A percentile compares a stretch with the other conserved stretches of the same genome.
Conservation (phyloP, 2,329 filamentous ascomycete genomes). For the Penicillium sp. region DNA sequence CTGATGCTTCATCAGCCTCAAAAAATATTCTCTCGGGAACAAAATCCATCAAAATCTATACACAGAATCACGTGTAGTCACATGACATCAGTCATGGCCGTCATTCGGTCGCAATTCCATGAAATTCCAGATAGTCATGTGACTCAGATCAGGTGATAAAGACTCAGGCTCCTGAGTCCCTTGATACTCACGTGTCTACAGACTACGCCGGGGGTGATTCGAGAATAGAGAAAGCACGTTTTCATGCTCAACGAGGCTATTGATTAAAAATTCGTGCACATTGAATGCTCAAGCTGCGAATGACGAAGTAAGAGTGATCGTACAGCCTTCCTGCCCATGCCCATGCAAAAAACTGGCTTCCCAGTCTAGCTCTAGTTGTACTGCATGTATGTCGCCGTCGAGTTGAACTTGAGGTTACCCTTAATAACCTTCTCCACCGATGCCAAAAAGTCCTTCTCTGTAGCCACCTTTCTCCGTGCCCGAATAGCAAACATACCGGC, state of each 20-base stretch:
- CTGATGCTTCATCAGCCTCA: neutral
- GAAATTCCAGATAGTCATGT: neutral
- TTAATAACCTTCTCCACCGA: slow-evolving; percentile 99
- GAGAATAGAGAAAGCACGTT: neutral
- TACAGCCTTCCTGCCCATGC: slow-evolving; percentile 40
- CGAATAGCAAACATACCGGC: slow-evolving; percentile 98
- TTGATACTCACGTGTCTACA: neutral
- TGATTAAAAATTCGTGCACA: slow-evolving; percentile 29
- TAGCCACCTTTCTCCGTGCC: slow-evolving; percentile 91
- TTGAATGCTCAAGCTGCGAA: slow-evolving; percentile 20
- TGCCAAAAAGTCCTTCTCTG: slow-evolving; percentile 97
- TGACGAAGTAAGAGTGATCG: slow-evolving; percentile 37
- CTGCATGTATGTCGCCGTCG: slow-evolving; percentile 96
- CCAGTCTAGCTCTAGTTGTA: slow-evolving; percentile 92
- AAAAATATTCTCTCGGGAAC: neutral
- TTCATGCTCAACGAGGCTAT: neutral
- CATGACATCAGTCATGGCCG: neutral
- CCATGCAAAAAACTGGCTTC: slow-evolving; percentile 28
- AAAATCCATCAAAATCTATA: neutral
- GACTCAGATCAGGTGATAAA: neutral
- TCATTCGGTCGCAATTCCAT: neutral
- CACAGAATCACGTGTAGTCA: neutral
- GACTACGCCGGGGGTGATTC: too few species aligned
- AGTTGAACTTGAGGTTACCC: slow-evolving; percentile 99
- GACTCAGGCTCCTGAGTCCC: neutral